A percentile compares a stretch with the other conserved stretches of the same genome.
phyloP scores from a whole-genome alignment of 2,329 filamentous ascomycete genomes.

The Periconia sp. region DNA sequence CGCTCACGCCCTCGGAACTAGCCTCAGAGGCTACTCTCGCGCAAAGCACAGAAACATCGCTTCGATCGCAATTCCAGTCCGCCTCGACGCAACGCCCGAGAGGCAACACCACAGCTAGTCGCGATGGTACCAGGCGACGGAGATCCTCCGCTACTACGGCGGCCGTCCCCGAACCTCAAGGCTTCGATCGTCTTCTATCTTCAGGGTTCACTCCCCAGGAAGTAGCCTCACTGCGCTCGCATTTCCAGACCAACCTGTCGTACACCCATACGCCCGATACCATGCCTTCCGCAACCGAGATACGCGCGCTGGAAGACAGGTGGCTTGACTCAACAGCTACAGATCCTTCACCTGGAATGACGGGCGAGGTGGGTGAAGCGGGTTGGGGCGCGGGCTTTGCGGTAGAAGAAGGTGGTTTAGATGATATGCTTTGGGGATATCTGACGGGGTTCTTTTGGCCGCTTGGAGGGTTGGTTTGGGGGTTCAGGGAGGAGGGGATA shows the following conservation, averaged over 20 bases:
- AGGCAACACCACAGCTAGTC: constrained; percentile 14
- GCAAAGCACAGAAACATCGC: constrained; percentile 42
- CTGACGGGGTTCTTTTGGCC: constrained; percentile 96
- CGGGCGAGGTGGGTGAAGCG: constrained; percentile 34
- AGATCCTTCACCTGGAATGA: constrained; percentile 37
- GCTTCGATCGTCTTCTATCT: constrained; percentile 82
- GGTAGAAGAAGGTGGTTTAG: constrained; percentile 65
- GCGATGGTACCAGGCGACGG: constrained; percentile 15
- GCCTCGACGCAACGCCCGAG: constrained; percentile 15
- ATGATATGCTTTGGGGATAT: constrained; percentile 85
- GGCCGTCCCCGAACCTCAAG: constrained; percentile 56
- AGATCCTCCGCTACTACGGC: constrained; percentile 48
- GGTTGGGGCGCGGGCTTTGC: constrained; percentile 56
- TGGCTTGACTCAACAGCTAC: constrained; percentile 75
- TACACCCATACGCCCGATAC: constrained; percentile 83
- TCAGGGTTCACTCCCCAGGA: constrained; percentile 83
- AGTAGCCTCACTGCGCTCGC: constrained; percentile 79
- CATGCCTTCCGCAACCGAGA: constrained; percentile 75
- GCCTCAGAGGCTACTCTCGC: constrained; percentile 61
- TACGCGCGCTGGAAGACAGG: constrained; percentile 79
- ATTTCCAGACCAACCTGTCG: constrained; percentile 84
- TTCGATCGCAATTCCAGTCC: constrained; percentile 30
- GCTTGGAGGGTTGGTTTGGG: constrained; percentile 80
- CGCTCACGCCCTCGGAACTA: constrained; percentile 69
- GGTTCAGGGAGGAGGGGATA: constrained; percentile 82